Evolutionary conservation across 257 asterid genomes (phyloP), one percentile per base, ranked within the genome.

Genomic region (Jasminum sambac): DNA sequence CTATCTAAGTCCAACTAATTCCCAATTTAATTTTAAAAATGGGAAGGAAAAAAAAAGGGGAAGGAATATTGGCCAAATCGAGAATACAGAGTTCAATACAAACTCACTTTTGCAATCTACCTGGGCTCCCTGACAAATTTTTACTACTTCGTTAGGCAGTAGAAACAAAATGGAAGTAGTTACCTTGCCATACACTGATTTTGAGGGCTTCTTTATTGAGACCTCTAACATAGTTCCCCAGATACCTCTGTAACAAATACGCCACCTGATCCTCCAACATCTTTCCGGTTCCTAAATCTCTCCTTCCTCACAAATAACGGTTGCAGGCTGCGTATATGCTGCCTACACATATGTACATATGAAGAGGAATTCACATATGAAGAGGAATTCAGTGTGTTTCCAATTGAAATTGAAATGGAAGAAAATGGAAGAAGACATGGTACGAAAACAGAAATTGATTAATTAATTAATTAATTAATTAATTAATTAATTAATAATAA

Each of bases 211-310:
- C 99, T 84, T 91, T 95, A 68, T 79, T 95, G 67, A 95, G 98
- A 9, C 99, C 99, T 79, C 87, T 75, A 11, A 95, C 97, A 83
- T 95, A 95, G 79, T 95, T 91, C 74, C 99, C 99, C 85, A 95
- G 74, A 72, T 95, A 95, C 65, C 96, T 79, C 87, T 91, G 96
- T 41, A 95, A 78, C 81, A 95, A 73, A 83, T 87, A 82, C 68
- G 98, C 96, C 8, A 91, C 99, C 80, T 95, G 98, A 91, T 95
- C 98, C 84, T 95, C 99, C 94, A 95, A 86, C 99, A 95, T 95
- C 79, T 81, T 81, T 67, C 63, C 78, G 63, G 66, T 30, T 55
- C 25, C 73, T n/a, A 72, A 30, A 72, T 52, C 61, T 50, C 60
- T 21, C 13, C 61, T 5, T 17, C 61, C 8, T 52, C 34, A 52